Conservation (phyloP, 345 rosid genomes). For the Gossypium raimondii region DNA sequence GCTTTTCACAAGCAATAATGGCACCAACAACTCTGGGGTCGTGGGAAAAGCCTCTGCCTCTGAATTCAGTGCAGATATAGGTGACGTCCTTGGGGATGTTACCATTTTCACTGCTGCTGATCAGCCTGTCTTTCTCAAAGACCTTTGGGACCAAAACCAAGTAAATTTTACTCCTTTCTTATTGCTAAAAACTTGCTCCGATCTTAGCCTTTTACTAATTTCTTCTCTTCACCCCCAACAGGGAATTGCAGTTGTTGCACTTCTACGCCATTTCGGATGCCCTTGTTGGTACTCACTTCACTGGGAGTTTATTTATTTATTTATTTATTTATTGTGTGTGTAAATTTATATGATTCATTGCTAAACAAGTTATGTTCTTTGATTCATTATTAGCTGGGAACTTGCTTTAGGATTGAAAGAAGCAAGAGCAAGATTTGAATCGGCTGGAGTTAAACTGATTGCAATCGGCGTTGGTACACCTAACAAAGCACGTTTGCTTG, state of each 20-base stretch:
- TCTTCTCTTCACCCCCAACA: conserved; percentile 19
- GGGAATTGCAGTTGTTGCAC: conserved; percentile 81
- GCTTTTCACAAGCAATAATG: neutral
- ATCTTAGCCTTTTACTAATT: neutral
- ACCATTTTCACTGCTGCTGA: conserved; percentile 60
- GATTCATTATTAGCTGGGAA: conserved; percentile 57
- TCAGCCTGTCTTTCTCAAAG: conserved; percentile 50
- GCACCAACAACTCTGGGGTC: conserved; percentile 16
- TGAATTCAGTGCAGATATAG: conserved; percentile 26
- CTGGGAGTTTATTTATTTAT: too few relatives aligned
- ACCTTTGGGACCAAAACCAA: conserved; percentile 81
- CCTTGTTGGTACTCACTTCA: conserved; percentile 60
- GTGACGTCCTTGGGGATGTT: conserved; percentile 57
- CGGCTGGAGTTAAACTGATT: conserved; percentile 67
- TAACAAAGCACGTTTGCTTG: conserved; percentile 67
- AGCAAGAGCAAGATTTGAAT: conserved; percentile 41
- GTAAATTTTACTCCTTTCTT: conserved; percentile 22
- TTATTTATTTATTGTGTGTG: neutral
- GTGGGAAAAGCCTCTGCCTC: conserved; percentile 40
- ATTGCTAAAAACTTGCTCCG: neutral
- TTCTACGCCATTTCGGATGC: conserved; percentile 87
- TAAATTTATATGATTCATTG: conserved; percentile 1
- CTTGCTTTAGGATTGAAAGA: conserved; percentile 57
- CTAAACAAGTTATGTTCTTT: neutral
- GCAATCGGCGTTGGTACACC: conserved; percentile 89